A percentile compares a stretch with the other conserved stretches of the same genome.
phyloP scores from a whole-genome alignment of 2,329 filamentous ascomycete genomes.

The Penicillium sp. region DNA sequence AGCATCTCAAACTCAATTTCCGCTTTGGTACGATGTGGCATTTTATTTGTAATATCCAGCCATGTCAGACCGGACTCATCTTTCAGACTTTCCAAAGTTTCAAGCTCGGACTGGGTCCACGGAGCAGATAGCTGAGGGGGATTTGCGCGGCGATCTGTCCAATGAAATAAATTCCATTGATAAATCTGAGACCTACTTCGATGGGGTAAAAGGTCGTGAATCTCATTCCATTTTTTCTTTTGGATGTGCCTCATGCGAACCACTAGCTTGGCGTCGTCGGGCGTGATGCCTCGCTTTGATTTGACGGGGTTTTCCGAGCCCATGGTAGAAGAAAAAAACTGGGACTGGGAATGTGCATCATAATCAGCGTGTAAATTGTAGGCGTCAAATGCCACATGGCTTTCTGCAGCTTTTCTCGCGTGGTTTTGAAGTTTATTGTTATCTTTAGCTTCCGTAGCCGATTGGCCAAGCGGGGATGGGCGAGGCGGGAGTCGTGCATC shows the following conservation, averaged over 20 bases:
- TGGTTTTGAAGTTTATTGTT: background rate
- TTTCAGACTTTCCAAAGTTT: slow-evolving; percentile 27
- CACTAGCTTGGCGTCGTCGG: slow-evolving; percentile 34
- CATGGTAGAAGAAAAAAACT: background rate
- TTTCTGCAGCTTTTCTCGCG: background rate
- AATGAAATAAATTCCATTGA: slow-evolving; percentile 32
- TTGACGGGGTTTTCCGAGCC: slow-evolving; percentile 18
- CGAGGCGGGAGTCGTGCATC: background rate
- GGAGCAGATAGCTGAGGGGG: slow-evolving; percentile 27
- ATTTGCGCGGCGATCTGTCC: slow-evolving; percentile 26
- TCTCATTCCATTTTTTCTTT: slow-evolving; percentile 30
- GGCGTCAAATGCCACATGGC: background rate
- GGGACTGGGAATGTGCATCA: slow-evolving; percentile 1
- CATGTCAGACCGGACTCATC: slow-evolving; percentile 31
- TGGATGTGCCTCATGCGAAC: slow-evolving; percentile 31
- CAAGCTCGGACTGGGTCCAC: slow-evolving; percentile 32
- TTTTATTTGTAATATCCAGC: slow-evolving; percentile 25
- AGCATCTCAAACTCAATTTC: slow-evolving; percentile 38
- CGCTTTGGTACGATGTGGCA: slow-evolving; percentile 30
- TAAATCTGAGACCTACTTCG: slow-evolving; percentile 22
- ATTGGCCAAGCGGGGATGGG: slow-evolving; percentile 1
- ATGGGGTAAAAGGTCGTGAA: slow-evolving; percentile 29
- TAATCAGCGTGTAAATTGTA: slow-evolving; percentile 1
- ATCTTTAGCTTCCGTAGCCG: slow-evolving; percentile 6
- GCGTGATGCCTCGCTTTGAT: slow-evolving; percentile 23